Conservation (phyloP, 2,329 filamentous ascomycete genomes). For the Madurella mycetomatis region DNA sequence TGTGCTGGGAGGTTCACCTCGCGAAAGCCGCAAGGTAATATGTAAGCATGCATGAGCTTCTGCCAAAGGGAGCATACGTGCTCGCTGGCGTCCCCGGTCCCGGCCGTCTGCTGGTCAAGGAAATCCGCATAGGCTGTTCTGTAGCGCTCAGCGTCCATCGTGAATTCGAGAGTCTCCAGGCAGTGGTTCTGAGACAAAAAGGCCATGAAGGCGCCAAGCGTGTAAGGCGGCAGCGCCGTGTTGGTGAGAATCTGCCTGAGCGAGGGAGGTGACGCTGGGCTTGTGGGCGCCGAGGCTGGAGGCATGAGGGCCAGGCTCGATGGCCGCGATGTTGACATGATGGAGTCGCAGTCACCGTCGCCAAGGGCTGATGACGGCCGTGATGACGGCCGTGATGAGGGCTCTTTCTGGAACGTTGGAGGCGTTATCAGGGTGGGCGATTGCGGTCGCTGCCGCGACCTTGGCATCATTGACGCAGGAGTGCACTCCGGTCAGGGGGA, state of each 20-base stretch:
- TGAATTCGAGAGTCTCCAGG: conserved; percentile 93
- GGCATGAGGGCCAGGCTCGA: conserved; percentile 43
- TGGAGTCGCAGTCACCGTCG: conserved; percentile 40
- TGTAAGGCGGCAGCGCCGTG: conserved; percentile 81
- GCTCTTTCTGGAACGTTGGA: conserved; percentile 38
- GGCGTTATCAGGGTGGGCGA: conserved; percentile 42
- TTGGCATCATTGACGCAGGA: conserved; percentile 40
- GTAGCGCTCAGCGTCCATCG: conserved; percentile 87
- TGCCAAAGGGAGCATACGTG: conserved; percentile 81
- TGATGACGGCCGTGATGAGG: conserved; percentile 42
- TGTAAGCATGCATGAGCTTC: conserved; percentile 84
- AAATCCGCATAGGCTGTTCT: conserved; percentile 52
- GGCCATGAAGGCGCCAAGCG: conserved; percentile 87
- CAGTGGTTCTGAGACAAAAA: conserved; percentile 97
- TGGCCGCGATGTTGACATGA: conserved; percentile 47
- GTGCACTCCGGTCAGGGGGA: conserved; percentile 16
- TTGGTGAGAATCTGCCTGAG: conserved; percentile 86
- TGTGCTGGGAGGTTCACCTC: conserved; percentile 87
- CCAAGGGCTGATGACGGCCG: conserved; percentile 42
- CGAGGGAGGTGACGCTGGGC: conserved; percentile 51
- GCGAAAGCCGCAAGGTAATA: conserved; percentile 74
- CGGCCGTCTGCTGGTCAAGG: conserved; percentile 38
- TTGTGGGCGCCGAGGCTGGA: conserved; percentile 16
- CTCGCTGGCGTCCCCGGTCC: conserved; percentile 45
- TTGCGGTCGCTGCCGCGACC: conserved; percentile 41